These are phyloP conservation scores for Massariosphaeria phaeospora DNA, from an alignment of 495 filamentous ascomycete species.

Conservation along the genomic window DNA sequence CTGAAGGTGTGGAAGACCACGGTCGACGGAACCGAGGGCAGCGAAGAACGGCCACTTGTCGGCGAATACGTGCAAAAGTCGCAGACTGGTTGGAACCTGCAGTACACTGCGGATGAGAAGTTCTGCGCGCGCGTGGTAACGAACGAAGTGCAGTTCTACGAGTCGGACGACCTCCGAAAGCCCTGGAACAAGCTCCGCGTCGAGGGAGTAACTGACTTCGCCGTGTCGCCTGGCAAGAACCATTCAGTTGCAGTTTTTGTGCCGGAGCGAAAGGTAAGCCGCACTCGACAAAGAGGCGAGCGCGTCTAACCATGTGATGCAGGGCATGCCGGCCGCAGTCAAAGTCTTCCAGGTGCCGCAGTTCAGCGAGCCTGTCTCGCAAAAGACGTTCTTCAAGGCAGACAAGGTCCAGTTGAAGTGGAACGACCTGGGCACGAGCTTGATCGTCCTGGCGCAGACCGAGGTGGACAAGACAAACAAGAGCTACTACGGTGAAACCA, in stretches of 20 bases:
- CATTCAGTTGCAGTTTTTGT: conserved; percentile 88
- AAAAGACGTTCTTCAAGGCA: conserved; percentile 98
- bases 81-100: conserved; percentile 93
- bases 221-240: conserved; percentile 79
- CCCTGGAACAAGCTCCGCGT: conserved; percentile 93
- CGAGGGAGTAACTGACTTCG: conserved; percentile 88
- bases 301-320: conserved; percentile 4
- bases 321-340: conserved; percentile 87
- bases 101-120: conserved; percentile 88
- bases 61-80: conserved; percentile 91
- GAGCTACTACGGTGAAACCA: conserved; percentile 98
- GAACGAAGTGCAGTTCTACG: conserved; percentile 96
- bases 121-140: conserved; percentile 90
- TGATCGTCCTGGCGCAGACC: conserved; percentile 95
- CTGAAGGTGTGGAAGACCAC: conserved; percentile 89
- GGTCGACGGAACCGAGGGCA: conserved; percentile 47
- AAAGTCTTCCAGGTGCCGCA: conserved; percentile 91
- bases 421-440: conserved; percentile 81
- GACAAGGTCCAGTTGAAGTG: conserved; percentile 98
- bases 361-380: conserved; percentile 73
- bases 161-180: conserved; percentile 73
- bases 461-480: conserved; percentile 97
- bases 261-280: conserved; percentile 80
- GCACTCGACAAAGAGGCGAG: neutral
- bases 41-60: conserved; percentile 62